Base-by-base conservation (phyloP, 345 rosid genomes). In the Salix udensis region DNA sequence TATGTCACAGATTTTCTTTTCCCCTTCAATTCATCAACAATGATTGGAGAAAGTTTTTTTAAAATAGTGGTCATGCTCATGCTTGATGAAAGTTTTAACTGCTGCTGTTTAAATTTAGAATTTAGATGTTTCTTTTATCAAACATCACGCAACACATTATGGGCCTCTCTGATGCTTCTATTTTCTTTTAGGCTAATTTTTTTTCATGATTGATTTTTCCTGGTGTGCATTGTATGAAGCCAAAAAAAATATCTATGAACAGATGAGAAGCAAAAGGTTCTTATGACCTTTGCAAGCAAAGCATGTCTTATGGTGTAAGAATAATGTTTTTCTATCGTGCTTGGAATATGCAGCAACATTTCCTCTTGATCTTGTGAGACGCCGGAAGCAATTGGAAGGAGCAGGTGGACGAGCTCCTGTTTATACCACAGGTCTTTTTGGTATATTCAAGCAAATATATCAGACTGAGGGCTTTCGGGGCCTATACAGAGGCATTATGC, bases 361-460 rank as follows among this genome's bases (percentile, higher is more conserved):
- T 78, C 99, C 99, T 16, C 74, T 96, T 68, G 99, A 96, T 82
- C 99, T 96, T 15, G 97, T 96, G 85, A 86, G 99, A 84, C 87
- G 99, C 78, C 84, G 99, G 78, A 93, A 88, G 95, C 98, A 96
- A 75, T 80, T 96, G 81, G 98, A 96, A 91, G 99, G 99, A 75
- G 97, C 88, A 6, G 97, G 92, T 68, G 98, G 99, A 52, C 89
- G 88, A 78, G 97, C 98, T 24, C 86, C 92, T 69, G 88, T 96
- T 39, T 96, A 96, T 67, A 90, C 79, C 12, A 81, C 91, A 0
- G 92, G 99, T n/a, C 81, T 96, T 79, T 68, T 85, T 6, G 97
- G 97, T 64, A 89, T 91, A 44, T 91, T 94, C 77, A 77, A 85
- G 81, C 95, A 88, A 77, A 96, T 96, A 87, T 77, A 91, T 70